Conservation (phyloP, 2,329 filamentous ascomycete species). For the Aspergillus ruber region DNA sequence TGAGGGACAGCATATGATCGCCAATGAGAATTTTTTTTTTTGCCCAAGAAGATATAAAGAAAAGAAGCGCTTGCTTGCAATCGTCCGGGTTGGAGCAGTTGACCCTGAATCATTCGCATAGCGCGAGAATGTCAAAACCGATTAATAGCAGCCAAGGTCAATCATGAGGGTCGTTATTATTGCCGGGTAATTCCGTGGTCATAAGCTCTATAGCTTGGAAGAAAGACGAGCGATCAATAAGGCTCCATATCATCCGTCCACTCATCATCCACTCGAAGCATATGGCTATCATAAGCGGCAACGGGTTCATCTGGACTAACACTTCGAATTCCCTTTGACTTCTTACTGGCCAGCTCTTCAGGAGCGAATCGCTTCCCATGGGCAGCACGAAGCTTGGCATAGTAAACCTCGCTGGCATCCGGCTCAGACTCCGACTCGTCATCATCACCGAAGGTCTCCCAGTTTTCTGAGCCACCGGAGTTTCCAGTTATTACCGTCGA, state of each 20-base stretch:
- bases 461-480: conserved; percentile 85
- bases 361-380: conserved; percentile 57
- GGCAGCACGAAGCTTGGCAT: conserved; percentile 66
- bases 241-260: conserved; percentile 49
- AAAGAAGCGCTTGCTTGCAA: not conserved
- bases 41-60: conserved; percentile 19
- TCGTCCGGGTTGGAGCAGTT: not conserved
- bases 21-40: conserved; percentile 14
- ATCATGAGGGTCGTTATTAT: conserved; percentile 23
- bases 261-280: conserved; percentile 39
- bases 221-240: conserved; percentile 24
- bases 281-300: conserved; percentile 36
- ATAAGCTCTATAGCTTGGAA: conserved; percentile 8
- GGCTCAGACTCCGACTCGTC: conserved; percentile 69
- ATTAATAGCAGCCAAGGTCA: conserved; percentile 14
- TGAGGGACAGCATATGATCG: conserved; percentile 20
- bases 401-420: conserved; percentile 72
- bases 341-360: conserved; percentile 36
- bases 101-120: not conserved
- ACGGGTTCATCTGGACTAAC: conserved; percentile 38
- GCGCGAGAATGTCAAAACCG: conserved; percentile 4
- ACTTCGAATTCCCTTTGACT: conserved; percentile 42
- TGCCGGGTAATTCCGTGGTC: conserved; percentile 14
- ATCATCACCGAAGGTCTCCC: conserved; percentile 94
- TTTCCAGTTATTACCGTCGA: conserved; percentile 56